Evolutionary conservation across 768 basidiomycete species (phyloP), one percentile per base, ranked within the genome.

Genomic region (Sarcomyxa edulis): DNA sequence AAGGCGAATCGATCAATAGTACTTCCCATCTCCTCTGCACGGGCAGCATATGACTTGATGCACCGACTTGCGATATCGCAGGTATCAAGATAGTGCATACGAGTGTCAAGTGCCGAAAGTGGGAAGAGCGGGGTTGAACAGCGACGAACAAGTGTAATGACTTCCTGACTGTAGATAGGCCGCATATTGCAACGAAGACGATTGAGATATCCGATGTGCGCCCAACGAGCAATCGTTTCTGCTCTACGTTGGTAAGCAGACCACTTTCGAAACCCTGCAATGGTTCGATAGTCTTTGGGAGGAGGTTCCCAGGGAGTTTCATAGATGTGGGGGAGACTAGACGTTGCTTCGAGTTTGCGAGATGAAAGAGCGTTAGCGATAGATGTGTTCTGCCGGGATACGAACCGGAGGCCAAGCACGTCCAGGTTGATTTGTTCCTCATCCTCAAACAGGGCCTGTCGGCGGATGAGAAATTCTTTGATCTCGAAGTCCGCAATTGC

Each of bases 391-490:
- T 87, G 77, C 12, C 60, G 53, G 15, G 71, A 59, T 8, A 83
- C 62, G 48, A 94, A 84, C 4, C 59, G 69, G 23, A 92, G 54
- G 7, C 83, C 79, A 16, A 89, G 64, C 14, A 81, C 47, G 28
- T 76, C 76, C n/a, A 89, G 59, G 47, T 84, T 73, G 26, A 81
- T 45, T 35, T 39, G 53, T 47, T 85, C 75, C 50, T 76, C 61
- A 23, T 64, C 52, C 10, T 73, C 71, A 21, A 68, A 58, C 8
- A 93, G 55, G 20, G 96, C 61, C 32, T 79, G 69, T 22, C 89
- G 80, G 9, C 96, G 76, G 24, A 95, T 58, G 22, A 98, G 74
- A 48, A 99, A 56, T 42, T 97, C 86, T 72, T 94, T 75, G 75
- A 96, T 76, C 65, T 92, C 70, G 60, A 81, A 81, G 61, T 89